Percentiles rank a stretch among this genome's conserved stretches.
Evolutionary conservation across 2,329 filamentous ascomycete genomes (phyloP).

Genomic region (Fusarium citri): DNA sequence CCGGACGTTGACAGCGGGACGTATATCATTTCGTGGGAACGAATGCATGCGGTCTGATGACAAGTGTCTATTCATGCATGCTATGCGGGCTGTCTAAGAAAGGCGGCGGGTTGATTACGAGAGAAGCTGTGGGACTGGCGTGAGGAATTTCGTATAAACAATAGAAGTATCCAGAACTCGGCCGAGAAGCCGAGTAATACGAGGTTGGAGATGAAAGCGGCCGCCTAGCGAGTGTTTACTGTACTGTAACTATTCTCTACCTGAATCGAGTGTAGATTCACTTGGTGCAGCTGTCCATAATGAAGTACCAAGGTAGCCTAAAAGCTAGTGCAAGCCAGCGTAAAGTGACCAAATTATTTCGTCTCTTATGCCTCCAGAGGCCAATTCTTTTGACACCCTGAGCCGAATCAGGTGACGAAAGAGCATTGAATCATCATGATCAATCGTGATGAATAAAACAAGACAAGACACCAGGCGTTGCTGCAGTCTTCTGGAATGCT

Average conservation of each 20-base stretch:
- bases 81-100: slow-evolving; percentile 36
- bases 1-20: slow-evolving; percentile 51
- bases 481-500: slow-evolving; percentile 20
- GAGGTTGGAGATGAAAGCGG: slow-evolving; percentile 16
- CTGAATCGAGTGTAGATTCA: background rate
- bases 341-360: background rate
- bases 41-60: slow-evolving; percentile 40
- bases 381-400: too few relatives aligned
- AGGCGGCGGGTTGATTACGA: slow-evolving; percentile 45
- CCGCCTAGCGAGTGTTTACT: background rate
- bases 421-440: background rate
- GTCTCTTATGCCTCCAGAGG: too few relatives aligned
- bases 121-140: slow-evolving; percentile 49
- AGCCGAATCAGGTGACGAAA: background rate
- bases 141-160: slow-evolving; percentile 29
- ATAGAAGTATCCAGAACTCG: slow-evolving; percentile 2
- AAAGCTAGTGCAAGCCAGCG: too few relatives aligned
- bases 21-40: slow-evolving; percentile 49
- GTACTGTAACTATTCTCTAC: background rate
- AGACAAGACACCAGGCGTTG: background rate
- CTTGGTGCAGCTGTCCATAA: too few relatives aligned
- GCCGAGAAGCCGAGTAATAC: slow-evolving; percentile 20
- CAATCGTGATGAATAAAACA: slow-evolving; percentile 5
- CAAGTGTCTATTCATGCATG: slow-evolving; percentile 39
- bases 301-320: too few relatives aligned